Conservation (phyloP, 768 basidiomycete genomes). For the Xanthoconium stramineum region DNA sequence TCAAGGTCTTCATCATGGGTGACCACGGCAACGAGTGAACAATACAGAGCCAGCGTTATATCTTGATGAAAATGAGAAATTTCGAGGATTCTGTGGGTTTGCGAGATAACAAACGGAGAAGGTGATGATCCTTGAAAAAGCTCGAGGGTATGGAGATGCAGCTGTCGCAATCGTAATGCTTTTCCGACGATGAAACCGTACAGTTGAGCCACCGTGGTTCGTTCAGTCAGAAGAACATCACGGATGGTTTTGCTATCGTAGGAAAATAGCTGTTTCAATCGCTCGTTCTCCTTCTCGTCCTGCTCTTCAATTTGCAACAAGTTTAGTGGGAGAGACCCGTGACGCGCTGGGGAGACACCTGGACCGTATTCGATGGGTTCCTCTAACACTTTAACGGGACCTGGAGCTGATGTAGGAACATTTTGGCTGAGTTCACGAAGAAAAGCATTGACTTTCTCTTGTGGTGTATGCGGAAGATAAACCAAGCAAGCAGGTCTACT, state of each 20-base stretch:
- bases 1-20: constrained; percentile 55
- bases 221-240: constrained; percentile 64
- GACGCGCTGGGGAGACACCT: constrained; percentile 28
- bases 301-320: constrained; percentile 47
- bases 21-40: constrained; percentile 58
- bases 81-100: constrained; percentile 53
- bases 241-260: constrained; percentile 53
- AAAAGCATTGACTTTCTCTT: constrained; percentile 54
- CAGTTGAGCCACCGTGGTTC: constrained; percentile 63
- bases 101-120: constrained; percentile 48
- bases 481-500: constrained; percentile 58
- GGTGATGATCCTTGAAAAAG: constrained; percentile 40
- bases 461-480: constrained; percentile 58
- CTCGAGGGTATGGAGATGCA: constrained; percentile 56
- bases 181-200: constrained; percentile 76
- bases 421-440: constrained; percentile 51
- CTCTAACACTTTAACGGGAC: constrained; percentile 48
- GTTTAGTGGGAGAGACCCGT: constrained; percentile 39
- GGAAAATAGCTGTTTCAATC: constrained; percentile 52
- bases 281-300: constrained; percentile 38
- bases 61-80: constrained; percentile 61
- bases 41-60: constrained; percentile 62
- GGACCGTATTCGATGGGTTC: constrained; percentile 56
- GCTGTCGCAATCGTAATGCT: constrained; percentile 56
- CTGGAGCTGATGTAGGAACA: constrained; percentile 25